A percentile compares a stretch with the other conserved stretches of the same genome.
Evolutionary conservation across 208 protist species (phyloP).

Genomic region (Leishmania lainsoni): DNA sequence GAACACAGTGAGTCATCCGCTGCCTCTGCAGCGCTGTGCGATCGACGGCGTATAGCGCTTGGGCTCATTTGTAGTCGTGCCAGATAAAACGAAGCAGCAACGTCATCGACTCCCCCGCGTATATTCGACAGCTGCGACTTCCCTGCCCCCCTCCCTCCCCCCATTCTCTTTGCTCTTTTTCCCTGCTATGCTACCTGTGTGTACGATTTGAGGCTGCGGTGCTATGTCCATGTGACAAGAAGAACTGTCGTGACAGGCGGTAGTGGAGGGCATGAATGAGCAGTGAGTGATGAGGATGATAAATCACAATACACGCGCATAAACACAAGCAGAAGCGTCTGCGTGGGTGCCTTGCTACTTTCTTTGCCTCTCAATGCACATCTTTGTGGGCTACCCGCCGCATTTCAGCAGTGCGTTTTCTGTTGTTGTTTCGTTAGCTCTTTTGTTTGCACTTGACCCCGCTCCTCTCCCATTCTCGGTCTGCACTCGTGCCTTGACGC

Average conservation of each 20-base stretch:
- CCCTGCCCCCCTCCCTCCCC: background rate
- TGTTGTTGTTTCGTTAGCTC: background rate
- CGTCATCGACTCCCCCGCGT: background rate
- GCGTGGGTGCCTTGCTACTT: background rate
- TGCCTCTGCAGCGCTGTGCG: background rate
- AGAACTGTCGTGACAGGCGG: background rate
- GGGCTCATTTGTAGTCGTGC: background rate
- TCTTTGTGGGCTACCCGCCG: background rate
- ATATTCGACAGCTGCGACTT: background rate
- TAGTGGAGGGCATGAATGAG: background rate
- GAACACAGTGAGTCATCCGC: background rate
- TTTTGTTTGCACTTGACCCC: background rate
- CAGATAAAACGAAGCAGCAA: background rate
- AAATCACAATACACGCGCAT: background rate
- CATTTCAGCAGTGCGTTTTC: background rate
- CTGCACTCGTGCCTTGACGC: background rate
- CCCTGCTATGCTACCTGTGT: background rate
- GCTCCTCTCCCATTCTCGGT: background rate
- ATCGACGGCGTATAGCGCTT: background rate
- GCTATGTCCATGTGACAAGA: background rate
- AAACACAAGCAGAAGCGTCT: background rate
- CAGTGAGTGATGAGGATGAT: background rate
- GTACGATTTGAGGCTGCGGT: background rate
- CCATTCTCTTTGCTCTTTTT: background rate
- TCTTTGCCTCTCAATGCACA: background rate